Evolutionary conservation across 495 filamentous ascomycete genomes (phyloP).

Genomic region (Penicillium coprophilum): DNA sequence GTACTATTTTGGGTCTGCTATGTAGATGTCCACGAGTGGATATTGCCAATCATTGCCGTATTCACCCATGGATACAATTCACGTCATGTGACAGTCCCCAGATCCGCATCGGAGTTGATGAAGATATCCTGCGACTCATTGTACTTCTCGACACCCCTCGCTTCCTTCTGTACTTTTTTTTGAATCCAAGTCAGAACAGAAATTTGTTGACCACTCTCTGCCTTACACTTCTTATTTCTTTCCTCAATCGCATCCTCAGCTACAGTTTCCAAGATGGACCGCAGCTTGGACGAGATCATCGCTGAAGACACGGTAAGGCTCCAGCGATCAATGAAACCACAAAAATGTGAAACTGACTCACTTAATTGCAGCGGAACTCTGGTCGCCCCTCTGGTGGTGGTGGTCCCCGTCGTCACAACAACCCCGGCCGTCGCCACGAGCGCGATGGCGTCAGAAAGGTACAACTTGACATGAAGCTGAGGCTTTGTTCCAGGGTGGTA

Average conservation of each 20-base stretch:
- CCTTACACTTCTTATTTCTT: conserved; percentile 1
- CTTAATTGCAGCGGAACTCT: conserved; percentile 31
- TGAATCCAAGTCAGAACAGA: background rate
- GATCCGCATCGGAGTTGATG: conserved; percentile 10
- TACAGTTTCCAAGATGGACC: conserved; percentile 60
- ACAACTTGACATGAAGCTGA: conserved; percentile 5
- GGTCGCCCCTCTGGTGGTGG: conserved; percentile 38
- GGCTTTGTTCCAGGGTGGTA: background rate
- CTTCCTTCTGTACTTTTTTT: conserved; percentile 1
- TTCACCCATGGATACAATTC: background rate
- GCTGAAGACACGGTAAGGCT: conserved; percentile 70
- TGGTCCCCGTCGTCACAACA: conserved; percentile 49
- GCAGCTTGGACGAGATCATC: conserved; percentile 82
- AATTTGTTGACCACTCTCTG: background rate
- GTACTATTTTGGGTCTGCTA: background rate
- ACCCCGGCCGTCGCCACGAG: conserved; percentile 60
- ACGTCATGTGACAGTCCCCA: conserved; percentile 9
- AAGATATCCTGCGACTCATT: conserved; percentile 11
- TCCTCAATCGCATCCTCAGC: conserved; percentile 2
- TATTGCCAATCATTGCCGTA: background rate
- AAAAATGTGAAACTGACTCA: conserved; percentile 15
- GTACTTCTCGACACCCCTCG: conserved; percentile 5
- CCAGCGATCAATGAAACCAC: background rate
- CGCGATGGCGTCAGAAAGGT: conserved; percentile 80
- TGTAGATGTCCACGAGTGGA: background rate